Evolutionary conservation across 2,329 filamentous ascomycete genomes (phyloP), one percentile per base, ranked within the genome.

Genomic region (Orbilia quercus): DNA sequence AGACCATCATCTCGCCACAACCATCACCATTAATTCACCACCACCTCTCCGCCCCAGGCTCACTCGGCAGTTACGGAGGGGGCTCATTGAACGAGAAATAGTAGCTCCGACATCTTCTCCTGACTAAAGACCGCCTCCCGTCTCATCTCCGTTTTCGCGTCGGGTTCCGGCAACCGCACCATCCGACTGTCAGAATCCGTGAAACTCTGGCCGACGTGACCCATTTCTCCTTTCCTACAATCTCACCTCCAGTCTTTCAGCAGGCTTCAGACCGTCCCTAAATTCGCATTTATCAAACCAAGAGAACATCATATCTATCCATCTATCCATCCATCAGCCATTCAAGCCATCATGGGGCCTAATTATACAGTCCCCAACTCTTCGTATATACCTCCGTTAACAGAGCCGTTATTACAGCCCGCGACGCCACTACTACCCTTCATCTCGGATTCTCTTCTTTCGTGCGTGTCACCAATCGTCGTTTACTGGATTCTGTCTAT

Each of bases 401-500:
- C 85, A n/a, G 97, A 96, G 83, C 74, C 75, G 9, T 88, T 87
- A 22, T 83, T 95, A 65, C 84, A 84, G 75, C 88, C 88, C 7
- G 87, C 90, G 48, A 85, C 88, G 74, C 87, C 92, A 65, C 84
- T 97, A 63, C 80, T 97, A 71, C 83, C 91, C 44, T 90, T 89
- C 81, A 85, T 96, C 16, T 88, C 92, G 70, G 95, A 99, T 82
- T 89, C 90, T 79, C 88, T 90, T 81, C 83, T 96, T 25, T 87
- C 90, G 48, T 84, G 96, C 70, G 81, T 93, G 50, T 83, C 90
- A 12, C 93, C 93, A 28, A 86, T 97, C 73, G 80, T 91, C 77
- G 90, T 90, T 67, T 99, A 99, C 85, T 99, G 95, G 95, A 82
- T 83, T 20, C 82, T 96, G 31, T 98, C 94, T 18, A 82, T 91